Evolutionary conservation across 2,329 filamentous ascomycete species (phyloP).

Genomic region (Fusarium avenaceum): DNA sequence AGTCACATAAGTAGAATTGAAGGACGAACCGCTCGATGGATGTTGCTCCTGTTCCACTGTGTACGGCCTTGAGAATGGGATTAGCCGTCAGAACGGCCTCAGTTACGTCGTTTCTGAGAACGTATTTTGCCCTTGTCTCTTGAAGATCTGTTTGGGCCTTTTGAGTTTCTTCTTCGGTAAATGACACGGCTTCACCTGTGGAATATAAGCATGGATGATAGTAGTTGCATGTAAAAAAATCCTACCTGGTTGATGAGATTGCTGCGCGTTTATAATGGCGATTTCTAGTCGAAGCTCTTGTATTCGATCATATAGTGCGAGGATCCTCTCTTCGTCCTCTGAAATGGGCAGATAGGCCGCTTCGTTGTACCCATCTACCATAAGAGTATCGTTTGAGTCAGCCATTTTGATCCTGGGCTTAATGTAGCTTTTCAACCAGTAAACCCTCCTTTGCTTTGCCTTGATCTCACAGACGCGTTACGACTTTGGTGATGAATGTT

Average conservation of each 20-base stretch:
- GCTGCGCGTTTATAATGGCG: slow-evolving; percentile 71
- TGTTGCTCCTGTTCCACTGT: slow-evolving; percentile 73
- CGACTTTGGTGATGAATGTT: slow-evolving; percentile 5
- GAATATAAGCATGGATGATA: slow-evolving; percentile 24
- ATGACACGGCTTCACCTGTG: slow-evolving; percentile 44
- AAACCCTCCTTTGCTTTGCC: slow-evolving; percentile 3
- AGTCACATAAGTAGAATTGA: background rate
- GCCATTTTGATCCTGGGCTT: slow-evolving; percentile 44
- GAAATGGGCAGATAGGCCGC: slow-evolving; percentile 67
- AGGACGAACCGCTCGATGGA: slow-evolving; percentile 74
- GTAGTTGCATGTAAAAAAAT: background rate
- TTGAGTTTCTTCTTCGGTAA: slow-evolving; percentile 66
- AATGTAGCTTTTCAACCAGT: background rate
- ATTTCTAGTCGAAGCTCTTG: slow-evolving; percentile 80
- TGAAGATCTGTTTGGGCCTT: slow-evolving; percentile 75
- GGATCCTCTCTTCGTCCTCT: slow-evolving; percentile 73
- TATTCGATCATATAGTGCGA: slow-evolving; percentile 78
- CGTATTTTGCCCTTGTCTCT: slow-evolving; percentile 77
- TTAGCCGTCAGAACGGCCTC: slow-evolving; percentile 78
- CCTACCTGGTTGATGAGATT: slow-evolving; percentile 55
- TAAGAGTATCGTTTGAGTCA: slow-evolving; percentile 48
- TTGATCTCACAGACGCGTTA: slow-evolving; percentile 20
- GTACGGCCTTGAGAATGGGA: slow-evolving; percentile 82
- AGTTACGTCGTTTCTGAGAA: slow-evolving; percentile 76
- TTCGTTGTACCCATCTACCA: slow-evolving; percentile 52